Base-by-base conservation (phyloP, 768 basidiomycete species). In the Kwoniella newhampshirensis region DNA sequence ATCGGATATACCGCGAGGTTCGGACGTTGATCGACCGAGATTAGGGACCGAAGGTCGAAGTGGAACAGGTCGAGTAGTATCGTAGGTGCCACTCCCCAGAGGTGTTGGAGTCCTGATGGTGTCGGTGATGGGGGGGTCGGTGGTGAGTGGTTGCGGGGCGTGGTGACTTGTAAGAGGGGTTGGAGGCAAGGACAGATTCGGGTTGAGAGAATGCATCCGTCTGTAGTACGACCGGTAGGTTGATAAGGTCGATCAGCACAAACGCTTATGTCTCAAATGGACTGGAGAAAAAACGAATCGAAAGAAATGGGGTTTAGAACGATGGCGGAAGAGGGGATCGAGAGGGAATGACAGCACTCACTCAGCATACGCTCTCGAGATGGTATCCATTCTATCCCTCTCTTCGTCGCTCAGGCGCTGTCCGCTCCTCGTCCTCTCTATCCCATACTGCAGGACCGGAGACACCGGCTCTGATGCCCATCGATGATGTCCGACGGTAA, bases 121-220 rank as follows among this genome's bases (percentile, higher is more conserved):
- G 20, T 6, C 18, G 48, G 48, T 26, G 13, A 20, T 11, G 11
- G 32, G n/a, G 25, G 20, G 21, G 42, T 44, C 21, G 21, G 45
- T 17, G 35, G 21, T 17, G 36, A 40, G 32, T 39, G 43, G 45
- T 5, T 46, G 40, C 1, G 26, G 52, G 13, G 35, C 6, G 43
- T 44, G 7, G 51, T 52, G 12, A 51, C 23, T 4, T n/a, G n/a
- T n/a, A n/a, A n/a, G n/a, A n/a, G 51, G 58, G 13, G 50, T 30
- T 2, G 58, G 40, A 17, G 58, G 30, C 20, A 41, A 23, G 9
- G 45, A 54, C 11, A 42, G 35, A 7, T 18, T 47, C n/a, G 35
- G 58, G 30, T 52, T 30, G 45, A 59, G 51, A n/a, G 28, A 20
- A 36, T 59, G 59, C 59, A 60, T 60, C 15, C 48, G 45, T 4